Evolutionary conservation across 768 basidiomycete genomes (phyloP).

Genomic region (Trichaptum fuscoviolaceum): DNA sequence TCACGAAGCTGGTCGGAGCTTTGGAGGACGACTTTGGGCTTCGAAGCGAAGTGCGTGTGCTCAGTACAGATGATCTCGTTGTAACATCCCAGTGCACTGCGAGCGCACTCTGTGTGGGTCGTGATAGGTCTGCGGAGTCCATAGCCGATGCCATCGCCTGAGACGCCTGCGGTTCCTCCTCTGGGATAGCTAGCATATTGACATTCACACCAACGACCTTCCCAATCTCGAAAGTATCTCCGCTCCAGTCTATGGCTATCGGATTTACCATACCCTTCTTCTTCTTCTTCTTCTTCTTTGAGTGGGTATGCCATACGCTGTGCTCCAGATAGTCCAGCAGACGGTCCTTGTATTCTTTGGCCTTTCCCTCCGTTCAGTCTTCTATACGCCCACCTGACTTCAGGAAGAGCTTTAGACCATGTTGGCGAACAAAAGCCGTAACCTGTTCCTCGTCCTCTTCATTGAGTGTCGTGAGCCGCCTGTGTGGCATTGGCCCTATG

Average conservation of each 20-base stretch:
- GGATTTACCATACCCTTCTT: slow-evolving; percentile 33
- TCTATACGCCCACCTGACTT: slow-evolving; percentile 57
- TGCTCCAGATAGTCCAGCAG: slow-evolving; percentile 58
- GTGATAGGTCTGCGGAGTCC: slow-evolving; percentile 11
- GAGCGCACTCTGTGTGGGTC: neutral
- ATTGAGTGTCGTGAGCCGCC: slow-evolving; percentile 34
- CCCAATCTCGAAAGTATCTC: slow-evolving; percentile 73
- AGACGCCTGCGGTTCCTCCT: slow-evolving; percentile 23
- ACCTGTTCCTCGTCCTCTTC: slow-evolving; percentile 35
- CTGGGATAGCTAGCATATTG: slow-evolving; percentile 29
- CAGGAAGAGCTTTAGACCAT: slow-evolving; percentile 62
- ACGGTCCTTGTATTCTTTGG: slow-evolving; percentile 46
- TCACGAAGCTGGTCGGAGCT: slow-evolving; percentile 1
- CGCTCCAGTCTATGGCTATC: slow-evolving; percentile 47
- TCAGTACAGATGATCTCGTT: neutral
- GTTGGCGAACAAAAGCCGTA: slow-evolving; percentile 46
- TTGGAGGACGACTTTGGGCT: neutral
- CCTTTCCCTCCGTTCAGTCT: slow-evolving; percentile 59
- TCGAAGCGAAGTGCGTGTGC: neutral
- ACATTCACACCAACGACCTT: slow-evolving; percentile 62
- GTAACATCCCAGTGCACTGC: neutral
- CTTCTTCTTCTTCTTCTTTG: slow-evolving; percentile 10
- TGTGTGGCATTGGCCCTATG: slow-evolving; percentile 73
- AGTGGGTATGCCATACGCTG: slow-evolving; percentile 43
- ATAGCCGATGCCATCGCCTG: slow-evolving; percentile 5